Evolutionary conservation across 768 basidiomycete species (phyloP), one percentile per base, ranked within the genome.

Genomic region (Tremella yokohamensis): DNA sequence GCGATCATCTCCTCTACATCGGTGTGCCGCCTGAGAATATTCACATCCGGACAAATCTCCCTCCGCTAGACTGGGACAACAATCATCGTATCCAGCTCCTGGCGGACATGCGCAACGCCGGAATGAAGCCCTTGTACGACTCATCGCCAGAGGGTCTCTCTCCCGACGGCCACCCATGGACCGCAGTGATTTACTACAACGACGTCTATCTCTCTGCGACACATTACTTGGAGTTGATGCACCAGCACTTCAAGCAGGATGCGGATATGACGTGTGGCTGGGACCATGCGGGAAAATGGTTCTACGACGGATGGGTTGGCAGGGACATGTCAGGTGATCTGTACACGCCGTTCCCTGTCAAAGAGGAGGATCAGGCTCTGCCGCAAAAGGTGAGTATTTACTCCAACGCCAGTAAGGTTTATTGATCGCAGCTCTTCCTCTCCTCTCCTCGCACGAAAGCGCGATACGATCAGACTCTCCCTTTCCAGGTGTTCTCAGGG

Each of bases 281-380:
- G 76, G 76, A 77, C 60, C 72, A 68, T 53, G 68, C 73, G 40
- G 66, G 68, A 15, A 62, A 61, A 29, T 68, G 65, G 67, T 76
- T 76, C 54, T 75, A 77, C 57, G 76, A 77, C 52, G 69, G 66
- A 19, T 77, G 76, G 76, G 74, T 76, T 1, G 72, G 73, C n/a
- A 63, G 76, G 34, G 73, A 74, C 51, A 73, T 77, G 64, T 42
- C 58, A 2, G 74, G 74, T 1, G 74, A 76, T 61, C 49, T 75
- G 47, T 70, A 67, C 60, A 65, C 69, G 13, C 65, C 72, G 13
- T 69, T 69, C 61, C 70, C 68, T 24, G 64, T 66, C 9, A 65
- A 60, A 40, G 66, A 65, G 42, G 66, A 63, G 52, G 64, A 67
- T 44, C 56, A 66, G 42, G 62, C 67, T 54, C 50, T 65, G n/a